These are phyloP conservation scores for Nematodospora valgi DNA, from an alignment of 805 yeast species.

Conservation along the genomic window DNA sequence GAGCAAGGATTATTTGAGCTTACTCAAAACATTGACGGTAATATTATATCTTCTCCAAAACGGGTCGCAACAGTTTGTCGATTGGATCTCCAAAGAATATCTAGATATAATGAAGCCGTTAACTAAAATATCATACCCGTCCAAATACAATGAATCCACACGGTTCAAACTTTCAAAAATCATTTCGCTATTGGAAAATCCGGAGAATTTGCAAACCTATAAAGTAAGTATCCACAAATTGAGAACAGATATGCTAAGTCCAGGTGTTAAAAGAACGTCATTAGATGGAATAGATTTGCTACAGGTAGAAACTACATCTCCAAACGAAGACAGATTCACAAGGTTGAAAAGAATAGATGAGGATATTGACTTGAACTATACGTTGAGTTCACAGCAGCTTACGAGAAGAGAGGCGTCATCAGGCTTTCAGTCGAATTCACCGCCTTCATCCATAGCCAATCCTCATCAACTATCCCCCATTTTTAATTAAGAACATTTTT, in stretches of 20 bases:
- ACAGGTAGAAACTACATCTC: too few species aligned
- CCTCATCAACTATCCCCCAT: conserved; percentile 7
- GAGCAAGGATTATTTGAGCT: conserved; percentile 8
- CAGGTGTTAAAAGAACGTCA: conserved; percentile 25
- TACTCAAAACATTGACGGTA: conserved; percentile 50
- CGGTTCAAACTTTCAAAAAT: conserved; percentile 35
- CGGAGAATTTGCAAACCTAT: conserved; percentile 32
- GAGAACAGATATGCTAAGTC: conserved; percentile 40
- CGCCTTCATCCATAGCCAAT: conserved; percentile 4
- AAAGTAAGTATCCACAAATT: conserved; percentile 39
- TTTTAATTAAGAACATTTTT: too few species aligned
- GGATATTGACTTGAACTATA: neutral
- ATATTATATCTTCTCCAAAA: conserved; percentile 49
- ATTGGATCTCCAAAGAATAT: conserved; percentile 34
- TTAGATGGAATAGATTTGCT: conserved; percentile 9
- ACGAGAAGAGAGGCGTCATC: neutral
- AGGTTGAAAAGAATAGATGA: too few species aligned
- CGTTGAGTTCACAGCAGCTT: neutral
- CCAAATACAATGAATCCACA: conserved; percentile 27
- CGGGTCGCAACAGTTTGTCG: conserved; percentile 49
- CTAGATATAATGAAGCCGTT: conserved; percentile 16
- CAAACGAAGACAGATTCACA: too few species aligned
- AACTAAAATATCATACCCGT: conserved; percentile 9
- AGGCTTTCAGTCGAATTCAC: neutral
- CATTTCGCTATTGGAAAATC: conserved; percentile 26